phyloP scores from a whole-genome alignment of 176 grass and related monocot genomes.

The Carex kokanica region DNA sequence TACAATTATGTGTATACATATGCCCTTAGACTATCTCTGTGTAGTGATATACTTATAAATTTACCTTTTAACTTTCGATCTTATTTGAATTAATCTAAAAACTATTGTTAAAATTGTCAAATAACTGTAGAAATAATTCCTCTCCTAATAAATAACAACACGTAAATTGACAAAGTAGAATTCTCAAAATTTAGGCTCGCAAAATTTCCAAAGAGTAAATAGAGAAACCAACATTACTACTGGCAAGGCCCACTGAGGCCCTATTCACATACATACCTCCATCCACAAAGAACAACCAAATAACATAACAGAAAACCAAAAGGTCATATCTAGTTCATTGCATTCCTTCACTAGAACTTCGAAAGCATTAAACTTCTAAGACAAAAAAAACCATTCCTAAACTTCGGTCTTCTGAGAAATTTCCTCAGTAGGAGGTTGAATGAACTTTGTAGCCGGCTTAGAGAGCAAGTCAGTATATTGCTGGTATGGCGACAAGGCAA shows the following conservation, averaged over 20 bases:
- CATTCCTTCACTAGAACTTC: background rate
- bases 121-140: too few relatives aligned
- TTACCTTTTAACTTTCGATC: too few relatives aligned
- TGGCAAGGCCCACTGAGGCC: background rate
- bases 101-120: too few relatives aligned
- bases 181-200: background rate
- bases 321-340: constrained; percentile 12
- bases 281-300: background rate
- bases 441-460: constrained; percentile 45
- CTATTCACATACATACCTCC: constrained; percentile 6
- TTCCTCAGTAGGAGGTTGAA: constrained; percentile 41
- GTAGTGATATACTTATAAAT: too few relatives aligned
- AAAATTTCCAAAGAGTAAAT: background rate
- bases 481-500: constrained; percentile 44
- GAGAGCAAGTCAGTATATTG: constrained; percentile 50
- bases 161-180: background rate
- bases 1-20: too few relatives aligned
- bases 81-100: too few relatives aligned
- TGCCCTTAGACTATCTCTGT: too few relatives aligned
- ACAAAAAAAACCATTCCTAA: background rate
- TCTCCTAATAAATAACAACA: background rate
- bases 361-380: background rate
- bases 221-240: background rate
- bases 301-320: constrained; percentile 8
- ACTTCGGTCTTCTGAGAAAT: constrained; percentile 8